These are phyloP conservation scores for Andrographis paniculata DNA, from an alignment of 305 asterid species.

Conservation along the genomic window DNA sequence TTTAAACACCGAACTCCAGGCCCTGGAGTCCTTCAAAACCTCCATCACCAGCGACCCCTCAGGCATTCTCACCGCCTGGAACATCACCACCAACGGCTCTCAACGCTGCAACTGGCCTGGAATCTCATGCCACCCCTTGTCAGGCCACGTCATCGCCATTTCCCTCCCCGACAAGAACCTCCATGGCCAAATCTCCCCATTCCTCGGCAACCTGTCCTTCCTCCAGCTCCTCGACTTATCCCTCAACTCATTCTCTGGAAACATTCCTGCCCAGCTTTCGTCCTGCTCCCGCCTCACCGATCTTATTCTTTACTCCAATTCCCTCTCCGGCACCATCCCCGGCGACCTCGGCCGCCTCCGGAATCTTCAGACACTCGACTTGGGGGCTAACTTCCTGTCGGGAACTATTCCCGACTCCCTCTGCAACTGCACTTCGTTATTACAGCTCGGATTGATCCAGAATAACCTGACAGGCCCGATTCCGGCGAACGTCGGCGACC, in stretches of 20 bases:
- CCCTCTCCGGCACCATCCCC: constrained; percentile 61
- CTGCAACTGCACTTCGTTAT: constrained; percentile 52
- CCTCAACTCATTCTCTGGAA: constrained; percentile 54
- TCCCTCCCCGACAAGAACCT: constrained; percentile 41
- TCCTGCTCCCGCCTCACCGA: constrained; percentile 36
- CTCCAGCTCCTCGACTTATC: constrained; percentile 80
- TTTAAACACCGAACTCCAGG: constrained; percentile 20
- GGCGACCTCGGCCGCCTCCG: constrained; percentile 40
- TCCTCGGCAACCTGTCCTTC: constrained; percentile 52
- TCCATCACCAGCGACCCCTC: constrained; percentile 40
- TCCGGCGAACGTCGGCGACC: constrained; percentile 46
- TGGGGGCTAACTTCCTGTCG: constrained; percentile 47
- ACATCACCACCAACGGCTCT: background rate
- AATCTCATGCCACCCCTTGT: constrained; percentile 34
- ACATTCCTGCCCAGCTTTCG: constrained; percentile 52
- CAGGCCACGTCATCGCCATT: constrained; percentile 36
- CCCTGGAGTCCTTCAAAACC: constrained; percentile 51
- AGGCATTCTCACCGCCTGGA: constrained; percentile 49
- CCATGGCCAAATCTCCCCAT: constrained; percentile 49
- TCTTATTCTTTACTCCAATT: constrained; percentile 37
- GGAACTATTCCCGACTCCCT: constrained; percentile 55
- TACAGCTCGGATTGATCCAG: constrained; percentile 32
- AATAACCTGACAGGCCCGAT: constrained; percentile 60
- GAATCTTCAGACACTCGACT: constrained; percentile 33
- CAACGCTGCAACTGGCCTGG: constrained; percentile 83